phyloP scores from a whole-genome alignment of 1,284 basidiomycete species.

The Pseudozyma flocculosa region DNA sequence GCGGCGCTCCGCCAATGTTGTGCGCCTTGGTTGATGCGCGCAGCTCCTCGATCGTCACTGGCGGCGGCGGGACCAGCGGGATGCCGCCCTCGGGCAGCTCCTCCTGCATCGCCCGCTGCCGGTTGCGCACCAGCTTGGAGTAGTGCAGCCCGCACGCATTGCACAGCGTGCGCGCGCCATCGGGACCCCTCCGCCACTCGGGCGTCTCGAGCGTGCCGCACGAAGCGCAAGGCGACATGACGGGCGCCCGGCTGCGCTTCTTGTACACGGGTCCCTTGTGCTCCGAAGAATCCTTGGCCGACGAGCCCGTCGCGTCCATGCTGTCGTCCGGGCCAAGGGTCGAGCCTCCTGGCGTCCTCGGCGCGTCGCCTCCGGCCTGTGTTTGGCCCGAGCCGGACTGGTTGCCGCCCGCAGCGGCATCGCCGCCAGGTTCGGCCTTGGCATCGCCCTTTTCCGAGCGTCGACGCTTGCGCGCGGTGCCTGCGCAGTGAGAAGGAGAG shows the following conservation, averaged over 20 bases:
- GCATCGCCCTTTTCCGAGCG: slow-evolving; percentile 32
- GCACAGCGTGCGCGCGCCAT: slow-evolving; percentile 55
- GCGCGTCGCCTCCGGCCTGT: neutral
- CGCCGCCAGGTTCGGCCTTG: slow-evolving; percentile 2
- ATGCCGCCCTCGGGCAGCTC: slow-evolving; percentile 24
- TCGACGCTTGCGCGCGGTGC: slow-evolving; percentile 29
- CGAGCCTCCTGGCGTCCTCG: slow-evolving; percentile 8
- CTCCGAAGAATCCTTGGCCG: slow-evolving; percentile 1
- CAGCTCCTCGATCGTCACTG: slow-evolving; percentile 41
- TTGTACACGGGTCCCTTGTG: slow-evolving; percentile 47
- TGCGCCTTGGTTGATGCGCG: slow-evolving; percentile 34
- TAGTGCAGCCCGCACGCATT: slow-evolving; percentile 54
- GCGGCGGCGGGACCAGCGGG: slow-evolving; percentile 21
- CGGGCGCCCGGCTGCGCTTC: slow-evolving; percentile 54
- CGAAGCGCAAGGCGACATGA: slow-evolving; percentile 48
- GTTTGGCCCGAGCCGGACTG: too few species aligned
- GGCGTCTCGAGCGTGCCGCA: slow-evolving; percentile 52
- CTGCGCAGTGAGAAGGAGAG: neutral
- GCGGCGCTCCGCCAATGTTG: too few species aligned
- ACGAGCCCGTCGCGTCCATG: neutral
- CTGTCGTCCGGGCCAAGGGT: slow-evolving; percentile 9
- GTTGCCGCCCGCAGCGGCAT: neutral
- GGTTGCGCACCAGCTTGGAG: slow-evolving; percentile 46
- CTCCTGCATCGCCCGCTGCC: slow-evolving; percentile 26
- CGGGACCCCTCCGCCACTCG: slow-evolving; percentile 55